These are phyloP conservation scores for Candida orba DNA, from an alignment of 805 yeast genomes.

Conservation along the genomic window DNA sequence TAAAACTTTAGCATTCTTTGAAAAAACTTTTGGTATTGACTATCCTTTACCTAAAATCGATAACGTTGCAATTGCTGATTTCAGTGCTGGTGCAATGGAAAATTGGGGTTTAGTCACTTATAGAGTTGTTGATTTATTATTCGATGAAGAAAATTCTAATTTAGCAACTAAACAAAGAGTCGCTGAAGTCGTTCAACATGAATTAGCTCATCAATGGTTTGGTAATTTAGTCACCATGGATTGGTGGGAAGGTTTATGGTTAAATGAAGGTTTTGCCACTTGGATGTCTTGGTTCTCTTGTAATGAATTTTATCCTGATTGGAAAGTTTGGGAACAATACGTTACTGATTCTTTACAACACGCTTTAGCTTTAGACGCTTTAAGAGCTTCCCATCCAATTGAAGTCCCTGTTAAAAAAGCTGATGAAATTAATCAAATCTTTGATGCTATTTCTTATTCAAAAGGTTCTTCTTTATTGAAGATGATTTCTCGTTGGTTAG, in stretches of 20 bases:
- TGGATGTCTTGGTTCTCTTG: conserved; percentile 89
- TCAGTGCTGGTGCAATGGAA: conserved; percentile 87
- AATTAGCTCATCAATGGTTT: conserved; percentile 89
- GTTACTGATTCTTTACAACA: conserved; percentile 70
- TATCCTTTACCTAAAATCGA: conserved; percentile 79
- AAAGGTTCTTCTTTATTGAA: conserved; percentile 76
- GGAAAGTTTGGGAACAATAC: conserved; percentile 84
- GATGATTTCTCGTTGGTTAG: conserved; percentile 76
- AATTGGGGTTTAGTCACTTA: conserved; percentile 78
- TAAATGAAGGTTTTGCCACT: conserved; percentile 85
- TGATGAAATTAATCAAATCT: conserved; percentile 75
- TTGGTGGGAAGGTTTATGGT: conserved; percentile 89
- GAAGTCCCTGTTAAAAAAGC: conserved; percentile 77
- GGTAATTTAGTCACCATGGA: conserved; percentile 89
- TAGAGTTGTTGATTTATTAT: conserved; percentile 66
- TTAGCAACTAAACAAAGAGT: conserved; percentile 62
- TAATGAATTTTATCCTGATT: conserved; percentile 68
- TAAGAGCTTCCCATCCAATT: conserved; percentile 80
- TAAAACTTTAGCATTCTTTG: conserved; percentile 67
- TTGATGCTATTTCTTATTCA: conserved; percentile 76
- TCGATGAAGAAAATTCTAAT: conserved; percentile 65
- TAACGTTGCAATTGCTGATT: conserved; percentile 77
- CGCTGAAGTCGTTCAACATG: conserved; percentile 83
- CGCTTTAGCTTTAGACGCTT: conserved; percentile 68
- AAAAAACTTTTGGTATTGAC: conserved; percentile 62